phyloP scores from a whole-genome alignment of 2,329 filamentous ascomycete species.

The Nemania sp. region DNA sequence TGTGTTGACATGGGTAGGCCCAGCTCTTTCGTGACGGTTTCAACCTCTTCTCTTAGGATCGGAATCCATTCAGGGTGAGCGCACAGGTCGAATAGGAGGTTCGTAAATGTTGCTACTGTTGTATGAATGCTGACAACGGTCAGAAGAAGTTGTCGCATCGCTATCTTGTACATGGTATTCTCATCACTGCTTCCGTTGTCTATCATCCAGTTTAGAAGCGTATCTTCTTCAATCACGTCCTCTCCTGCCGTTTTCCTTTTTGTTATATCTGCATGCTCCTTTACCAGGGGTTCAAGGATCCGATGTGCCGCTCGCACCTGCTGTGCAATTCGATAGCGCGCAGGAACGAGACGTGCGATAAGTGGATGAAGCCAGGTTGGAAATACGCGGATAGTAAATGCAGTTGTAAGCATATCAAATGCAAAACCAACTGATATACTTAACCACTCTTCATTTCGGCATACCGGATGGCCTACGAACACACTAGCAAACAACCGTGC shows the following conservation, averaged over 20 bases:
- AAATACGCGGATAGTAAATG: constrained; percentile 34
- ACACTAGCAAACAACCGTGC: constrained; percentile 30
- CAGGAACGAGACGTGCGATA: constrained; percentile 55
- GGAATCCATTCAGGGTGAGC: constrained; percentile 36
- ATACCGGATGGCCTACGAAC: constrained; percentile 36
- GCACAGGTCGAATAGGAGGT: constrained; percentile 37
- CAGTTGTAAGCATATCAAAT: constrained; percentile 30
- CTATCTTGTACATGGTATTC: constrained; percentile 17
- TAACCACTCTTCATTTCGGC: constrained; percentile 26
- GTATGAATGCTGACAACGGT: constrained; percentile 30
- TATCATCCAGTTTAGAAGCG: constrained; percentile 37
- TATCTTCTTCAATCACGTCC: constrained; percentile 30
- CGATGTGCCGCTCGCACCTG: not conserved
- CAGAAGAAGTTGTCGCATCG: constrained; percentile 19
- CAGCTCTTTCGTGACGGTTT: constrained; percentile 11
- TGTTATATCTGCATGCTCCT: constrained; percentile 12
- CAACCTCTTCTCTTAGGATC: constrained; percentile 35
- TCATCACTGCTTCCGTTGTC: constrained; percentile 27
- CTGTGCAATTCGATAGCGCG: constrained; percentile 19
- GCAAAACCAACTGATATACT: constrained; percentile 30
- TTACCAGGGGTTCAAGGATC: constrained; percentile 22
- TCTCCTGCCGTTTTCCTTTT: constrained; percentile 7
- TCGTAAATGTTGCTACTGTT: constrained; percentile 6
- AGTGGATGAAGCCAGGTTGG: constrained; percentile 32
- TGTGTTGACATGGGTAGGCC: constrained; percentile 9